Conservation (phyloP, 345 rosid species). For the Populus tremula region DNA sequence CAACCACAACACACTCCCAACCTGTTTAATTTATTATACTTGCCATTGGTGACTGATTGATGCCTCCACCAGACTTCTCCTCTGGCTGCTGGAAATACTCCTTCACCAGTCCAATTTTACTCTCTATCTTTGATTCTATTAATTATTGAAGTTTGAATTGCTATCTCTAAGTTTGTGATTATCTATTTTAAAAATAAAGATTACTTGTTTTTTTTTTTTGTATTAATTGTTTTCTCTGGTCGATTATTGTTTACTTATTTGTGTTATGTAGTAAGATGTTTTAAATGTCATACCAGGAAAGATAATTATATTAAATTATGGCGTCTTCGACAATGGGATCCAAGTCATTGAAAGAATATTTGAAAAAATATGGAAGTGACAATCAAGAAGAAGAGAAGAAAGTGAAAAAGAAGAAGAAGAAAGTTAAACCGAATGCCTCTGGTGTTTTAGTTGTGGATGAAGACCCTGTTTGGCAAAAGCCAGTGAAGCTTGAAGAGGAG, state of each 20-base stretch:
- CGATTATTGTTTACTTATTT: too few species aligned
- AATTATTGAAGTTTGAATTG: background rate
- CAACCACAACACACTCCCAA: too few species aligned
- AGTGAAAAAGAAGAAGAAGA: constrained; percentile 61
- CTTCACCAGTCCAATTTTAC: background rate
- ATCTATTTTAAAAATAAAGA: too few species aligned
- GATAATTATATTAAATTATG: constrained; percentile 15
- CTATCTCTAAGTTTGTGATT: background rate
- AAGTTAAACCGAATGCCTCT: constrained; percentile 32
- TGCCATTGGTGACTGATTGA: background rate
- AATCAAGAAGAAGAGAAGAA: constrained; percentile 49
- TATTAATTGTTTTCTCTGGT: too few species aligned
- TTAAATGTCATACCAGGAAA: background rate
- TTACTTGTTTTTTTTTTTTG: too few species aligned
- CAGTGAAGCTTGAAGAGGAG: constrained; percentile 53
- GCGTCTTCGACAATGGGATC: constrained; percentile 37
- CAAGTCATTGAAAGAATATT: constrained; percentile 64
- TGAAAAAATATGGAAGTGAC: constrained; percentile 61
- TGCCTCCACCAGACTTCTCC: background rate
- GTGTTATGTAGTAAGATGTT: background rate
- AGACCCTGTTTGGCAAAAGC: constrained; percentile 93
- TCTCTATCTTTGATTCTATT: background rate
- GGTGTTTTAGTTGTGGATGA: constrained; percentile 78
- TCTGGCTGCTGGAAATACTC: background rate
- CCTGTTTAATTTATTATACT: background rate